A percentile compares a stretch with the other conserved stretches of the same genome.
These are phyloP conservation scores for Paratinospora sagittata DNA, from an alignment of 164 flowering plant species.

Conservation along the genomic window DNA sequence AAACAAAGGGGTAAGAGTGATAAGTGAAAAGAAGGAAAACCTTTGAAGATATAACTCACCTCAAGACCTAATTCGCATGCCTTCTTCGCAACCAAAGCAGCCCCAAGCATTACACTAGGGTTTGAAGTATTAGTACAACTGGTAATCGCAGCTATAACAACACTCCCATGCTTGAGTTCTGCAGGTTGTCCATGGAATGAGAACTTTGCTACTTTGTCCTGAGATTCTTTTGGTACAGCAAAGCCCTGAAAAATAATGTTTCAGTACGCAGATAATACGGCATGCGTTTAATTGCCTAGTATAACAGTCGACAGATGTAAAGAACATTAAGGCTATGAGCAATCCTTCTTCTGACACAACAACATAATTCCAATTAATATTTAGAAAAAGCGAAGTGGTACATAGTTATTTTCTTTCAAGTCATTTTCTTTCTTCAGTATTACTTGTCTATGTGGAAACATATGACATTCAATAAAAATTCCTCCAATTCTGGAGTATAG, in stretches of 20 bases:
- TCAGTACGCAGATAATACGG: neutral
- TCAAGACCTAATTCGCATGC: slow-evolving; percentile 79
- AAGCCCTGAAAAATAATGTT: slow-evolving; percentile 71
- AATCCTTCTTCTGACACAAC: no score
- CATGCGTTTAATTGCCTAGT: neutral
- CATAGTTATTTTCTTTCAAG: no score
- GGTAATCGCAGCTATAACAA: slow-evolving; percentile 89
- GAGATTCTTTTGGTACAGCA: slow-evolving; percentile 72
- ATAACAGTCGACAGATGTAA: neutral
- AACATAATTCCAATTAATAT: no score
- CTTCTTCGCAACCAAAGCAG: slow-evolving; percentile 84
- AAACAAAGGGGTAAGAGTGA: no score
- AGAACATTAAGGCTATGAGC: no score
- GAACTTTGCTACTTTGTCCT: slow-evolving; percentile 61
- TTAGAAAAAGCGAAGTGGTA: no score
- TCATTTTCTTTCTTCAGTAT: no score
- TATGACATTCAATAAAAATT: no score
- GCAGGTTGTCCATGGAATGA: slow-evolving; percentile 62
- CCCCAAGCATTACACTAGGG: slow-evolving; percentile 93
- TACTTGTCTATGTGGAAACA: no score
- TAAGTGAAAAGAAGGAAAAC: slow-evolving; percentile 47
- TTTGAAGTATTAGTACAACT: slow-evolving; percentile 93
- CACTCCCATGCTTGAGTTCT: slow-evolving; percentile 77
- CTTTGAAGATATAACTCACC: slow-evolving; percentile 81
- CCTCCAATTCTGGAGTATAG: no score